Conservation (phyloP, 2,329 filamentous ascomycete species). For the Septoria petroselini region DNA sequence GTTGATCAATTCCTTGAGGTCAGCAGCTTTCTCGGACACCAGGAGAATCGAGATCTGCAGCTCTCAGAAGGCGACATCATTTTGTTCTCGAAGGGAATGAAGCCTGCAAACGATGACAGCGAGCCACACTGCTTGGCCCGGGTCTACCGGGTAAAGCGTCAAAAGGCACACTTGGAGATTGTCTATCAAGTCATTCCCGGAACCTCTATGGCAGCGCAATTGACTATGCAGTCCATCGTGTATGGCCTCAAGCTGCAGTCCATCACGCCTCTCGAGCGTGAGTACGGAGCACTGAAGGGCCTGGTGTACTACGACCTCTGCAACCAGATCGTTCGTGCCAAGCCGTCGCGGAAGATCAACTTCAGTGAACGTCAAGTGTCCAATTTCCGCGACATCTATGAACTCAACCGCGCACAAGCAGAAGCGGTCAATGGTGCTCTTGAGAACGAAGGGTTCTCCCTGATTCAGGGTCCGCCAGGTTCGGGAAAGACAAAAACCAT, state of each 20-base stretch:
- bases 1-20: constrained; percentile 94
- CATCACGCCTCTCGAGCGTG: constrained; percentile 89
- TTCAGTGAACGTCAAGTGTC: constrained; percentile 73
- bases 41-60: constrained; percentile 66
- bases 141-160: constrained; percentile 74
- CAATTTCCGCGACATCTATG: constrained; percentile 70
- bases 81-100: constrained; percentile 70
- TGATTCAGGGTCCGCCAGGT: constrained; percentile 92
- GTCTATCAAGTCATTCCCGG: constrained; percentile 74
- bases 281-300: constrained; percentile 87
- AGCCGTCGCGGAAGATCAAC: constrained; percentile 80
- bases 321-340: constrained; percentile 83
- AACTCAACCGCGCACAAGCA: constrained; percentile 83
- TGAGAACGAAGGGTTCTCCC: constrained; percentile 93
- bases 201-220: constrained; percentile 33
- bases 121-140: constrained; percentile 82
- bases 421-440: constrained; percentile 87
- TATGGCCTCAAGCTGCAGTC: constrained; percentile 82
- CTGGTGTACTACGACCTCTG: constrained; percentile 94
- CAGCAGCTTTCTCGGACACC: constrained; percentile 72
- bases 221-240: constrained; percentile 68
- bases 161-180: constrained; percentile 77
- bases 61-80: constrained; percentile 85
- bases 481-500: constrained; percentile 96
- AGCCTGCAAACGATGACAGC: constrained; percentile 63